Evolutionary conservation across 2,329 filamentous ascomycete genomes (phyloP), one percentile per base, ranked within the genome.

Genomic region (Hysterium pulicare): DNA sequence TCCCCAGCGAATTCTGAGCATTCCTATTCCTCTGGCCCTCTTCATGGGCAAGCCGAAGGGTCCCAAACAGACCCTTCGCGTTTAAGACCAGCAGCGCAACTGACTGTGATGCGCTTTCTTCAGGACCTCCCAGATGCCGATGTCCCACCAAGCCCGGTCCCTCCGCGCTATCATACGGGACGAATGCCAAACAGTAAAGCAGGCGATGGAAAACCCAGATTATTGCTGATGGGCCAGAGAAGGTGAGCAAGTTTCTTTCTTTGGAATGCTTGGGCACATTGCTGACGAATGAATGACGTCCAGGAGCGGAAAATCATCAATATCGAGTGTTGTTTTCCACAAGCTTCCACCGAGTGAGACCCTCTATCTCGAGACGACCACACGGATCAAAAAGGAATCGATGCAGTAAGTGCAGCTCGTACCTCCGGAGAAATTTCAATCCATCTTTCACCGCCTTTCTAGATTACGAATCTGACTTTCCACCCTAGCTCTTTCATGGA

Each of bases 271-370:
- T 23, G 19, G 15, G 21, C 15, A 31, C 26, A 16, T 11, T 38
- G 28, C 38, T 55, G 28, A 50, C 41, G 30, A 9, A 28, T 20
- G 15, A 38, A 33, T 22, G 35, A n/a, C 51, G 20, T n/a, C 35
- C 53, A 98, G 93, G 72, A 96, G 90, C 62, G 93, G 93, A 47
- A 98, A 98, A 66, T 97, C 93, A 1, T 98, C 93, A 5, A 97
- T 98, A 63, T 93, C 90, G 20, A 97, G 90, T 61, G 94, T 98
- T 36, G 91, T 98, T n/a, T 97, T 98, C 61, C 90, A 97, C 70
- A 98, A 98, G 66, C 83, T 97, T 62, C 89, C 91, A 3, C 90
- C 93, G 2, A 94, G 87, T 55, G 94, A 98, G 71, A 97, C 93
- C 0, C 72, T 98, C 13, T 98, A 95, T 59, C 78, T 98, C 15